These are phyloP conservation scores for Microsporum canis DNA, from an alignment of 2,329 filamentous ascomycete genomes.

Conservation along the genomic window DNA sequence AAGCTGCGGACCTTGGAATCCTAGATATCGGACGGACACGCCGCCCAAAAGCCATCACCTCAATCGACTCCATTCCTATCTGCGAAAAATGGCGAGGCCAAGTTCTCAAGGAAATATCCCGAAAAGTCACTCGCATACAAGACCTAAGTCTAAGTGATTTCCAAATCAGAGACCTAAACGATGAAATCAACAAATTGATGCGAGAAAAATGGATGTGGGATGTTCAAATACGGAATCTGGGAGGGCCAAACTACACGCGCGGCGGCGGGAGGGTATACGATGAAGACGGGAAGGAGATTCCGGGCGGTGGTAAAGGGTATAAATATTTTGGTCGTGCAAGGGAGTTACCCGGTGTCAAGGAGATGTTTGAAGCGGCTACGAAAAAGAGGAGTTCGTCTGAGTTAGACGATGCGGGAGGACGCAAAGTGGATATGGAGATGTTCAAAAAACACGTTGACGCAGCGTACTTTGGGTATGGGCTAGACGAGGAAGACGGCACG, in stretches of 20 bases:
- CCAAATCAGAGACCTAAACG: constrained; percentile 94
- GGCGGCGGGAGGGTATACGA: constrained; percentile 59
- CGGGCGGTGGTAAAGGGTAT: constrained; percentile 72
- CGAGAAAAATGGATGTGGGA: constrained; percentile 99
- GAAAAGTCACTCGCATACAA: constrained; percentile 94
- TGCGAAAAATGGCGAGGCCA: constrained; percentile 99
- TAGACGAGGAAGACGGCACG: constrained; percentile 78
- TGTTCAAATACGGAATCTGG: constrained; percentile 84
- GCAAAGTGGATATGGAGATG: constrained; percentile 29
- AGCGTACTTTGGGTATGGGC: constrained; percentile 88
- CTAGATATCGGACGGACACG: constrained; percentile 84
- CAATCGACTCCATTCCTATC: constrained; percentile 67
- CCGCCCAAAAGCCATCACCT: constrained; percentile 81
- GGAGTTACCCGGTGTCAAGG: constrained; percentile 89
- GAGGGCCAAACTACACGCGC: constrained; percentile 95
- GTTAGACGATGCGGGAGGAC: constrained; percentile 52
- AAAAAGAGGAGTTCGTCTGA: constrained; percentile 54
- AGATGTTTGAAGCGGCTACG: constrained; percentile 75
- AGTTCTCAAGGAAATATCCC: constrained; percentile 90
- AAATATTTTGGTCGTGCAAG: constrained; percentile 83
- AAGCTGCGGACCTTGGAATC: constrained; percentile 91
- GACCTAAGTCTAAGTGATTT: constrained; percentile 85
- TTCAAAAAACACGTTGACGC: constrained; percentile 67
- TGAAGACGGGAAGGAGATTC: constrained; percentile 60
- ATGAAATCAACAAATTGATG: constrained; percentile 99